phyloP scores from a whole-genome alignment of 2,329 filamentous ascomycete genomes.

The Aureobasidium uvarum region DNA sequence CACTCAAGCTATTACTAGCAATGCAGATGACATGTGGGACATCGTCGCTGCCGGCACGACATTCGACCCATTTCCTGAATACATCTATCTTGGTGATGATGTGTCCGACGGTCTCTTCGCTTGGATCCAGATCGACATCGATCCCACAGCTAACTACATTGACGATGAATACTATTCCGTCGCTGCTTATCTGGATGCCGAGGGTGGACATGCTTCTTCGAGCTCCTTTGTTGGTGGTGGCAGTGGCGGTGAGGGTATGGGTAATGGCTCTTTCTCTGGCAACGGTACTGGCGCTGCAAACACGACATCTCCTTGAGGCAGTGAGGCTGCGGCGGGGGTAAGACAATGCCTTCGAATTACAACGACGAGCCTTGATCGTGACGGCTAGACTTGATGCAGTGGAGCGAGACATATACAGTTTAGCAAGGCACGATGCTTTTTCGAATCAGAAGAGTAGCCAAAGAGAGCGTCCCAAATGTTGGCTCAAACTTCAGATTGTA shows the following conservation, averaged over 20 bases:
- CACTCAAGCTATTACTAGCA: conserved; percentile 47
- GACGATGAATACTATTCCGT: conserved; percentile 7
- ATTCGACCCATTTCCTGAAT: conserved; percentile 59
- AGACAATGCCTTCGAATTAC: no score
- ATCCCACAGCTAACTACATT: conserved; percentile 31
- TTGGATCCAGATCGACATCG: conserved; percentile 46
- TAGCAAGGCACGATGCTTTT: no score
- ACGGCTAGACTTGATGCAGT: no score
- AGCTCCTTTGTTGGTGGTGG: neutral
- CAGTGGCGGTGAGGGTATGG: neutral
- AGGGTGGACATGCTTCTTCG: conserved; percentile 36
- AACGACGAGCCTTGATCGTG: no score
- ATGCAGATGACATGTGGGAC: conserved; percentile 53
- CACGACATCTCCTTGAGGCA: neutral
- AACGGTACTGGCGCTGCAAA: neutral
- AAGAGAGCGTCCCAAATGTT: no score
- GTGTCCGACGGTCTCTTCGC: conserved; percentile 53
- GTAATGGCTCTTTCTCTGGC: conserved; percentile 1
- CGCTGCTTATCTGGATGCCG: conserved; percentile 24
- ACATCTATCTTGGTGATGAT: conserved; percentile 55
- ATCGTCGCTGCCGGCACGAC: conserved; percentile 47
- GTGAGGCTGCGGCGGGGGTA: neutral
- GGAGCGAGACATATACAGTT: no score
- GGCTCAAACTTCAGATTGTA: no score
- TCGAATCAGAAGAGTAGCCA: no score